phyloP scores from a whole-genome alignment of 306 rosid species.

The Datisca glomerata region DNA sequence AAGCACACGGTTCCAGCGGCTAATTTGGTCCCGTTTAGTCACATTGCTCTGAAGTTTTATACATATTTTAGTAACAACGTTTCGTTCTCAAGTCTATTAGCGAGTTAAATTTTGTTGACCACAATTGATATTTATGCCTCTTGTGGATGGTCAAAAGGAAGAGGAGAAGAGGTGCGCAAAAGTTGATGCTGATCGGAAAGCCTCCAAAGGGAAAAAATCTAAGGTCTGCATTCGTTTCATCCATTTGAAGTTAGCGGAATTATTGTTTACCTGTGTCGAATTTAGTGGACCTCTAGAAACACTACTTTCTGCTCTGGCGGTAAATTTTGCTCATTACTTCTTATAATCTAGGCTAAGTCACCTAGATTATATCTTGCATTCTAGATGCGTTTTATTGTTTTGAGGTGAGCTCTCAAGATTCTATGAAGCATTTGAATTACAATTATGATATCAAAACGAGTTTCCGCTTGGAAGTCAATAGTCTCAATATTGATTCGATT shows the following conservation, averaged over 20 bases:
- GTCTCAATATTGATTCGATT: too few species aligned
- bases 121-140: background rate
- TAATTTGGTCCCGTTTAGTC: too few species aligned
- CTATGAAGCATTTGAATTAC: too few species aligned
- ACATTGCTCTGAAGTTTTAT: too few species aligned
- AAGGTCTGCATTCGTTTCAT: conserved; percentile 13
- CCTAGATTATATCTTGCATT: background rate
- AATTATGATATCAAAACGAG: too few species aligned
- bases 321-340: background rate
- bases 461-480: too few species aligned
- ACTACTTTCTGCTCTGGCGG: background rate
- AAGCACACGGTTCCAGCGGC: too few species aligned
- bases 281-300: background rate
- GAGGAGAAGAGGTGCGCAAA: conserved; percentile 50
- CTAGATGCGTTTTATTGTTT: background rate
- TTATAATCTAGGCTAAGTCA: background rate
- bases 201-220: conserved; percentile 20
- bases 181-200: conserved; percentile 22
- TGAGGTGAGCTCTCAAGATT: background rate
- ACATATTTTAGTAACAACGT: background rate
- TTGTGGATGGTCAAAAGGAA: conserved; percentile 29
- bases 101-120: background rate
- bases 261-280: background rate
- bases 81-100: background rate
- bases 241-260: background rate